Evolutionary conservation across 1,284 basidiomycete genomes (phyloP).

Genomic region (Trichosporon coremiiforme): DNA sequence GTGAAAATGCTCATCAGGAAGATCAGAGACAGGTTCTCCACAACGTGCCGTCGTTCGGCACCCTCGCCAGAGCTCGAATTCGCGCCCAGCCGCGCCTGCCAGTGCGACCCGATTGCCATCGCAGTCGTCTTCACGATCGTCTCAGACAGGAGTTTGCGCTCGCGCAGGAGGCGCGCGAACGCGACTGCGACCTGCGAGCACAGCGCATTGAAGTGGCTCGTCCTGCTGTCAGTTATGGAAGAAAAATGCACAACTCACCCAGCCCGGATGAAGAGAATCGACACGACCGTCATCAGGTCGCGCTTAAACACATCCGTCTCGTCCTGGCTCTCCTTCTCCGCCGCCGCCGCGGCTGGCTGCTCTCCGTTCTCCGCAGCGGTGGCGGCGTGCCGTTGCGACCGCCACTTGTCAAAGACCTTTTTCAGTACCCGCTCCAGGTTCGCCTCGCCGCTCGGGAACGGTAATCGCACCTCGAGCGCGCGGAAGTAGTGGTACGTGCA

Average conservation of each 20-base stretch:
- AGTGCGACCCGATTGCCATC: conserved; percentile 74
- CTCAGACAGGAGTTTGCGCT: conserved; percentile 73
- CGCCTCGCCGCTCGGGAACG: conserved; percentile 82
- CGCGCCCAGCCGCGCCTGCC: conserved; percentile 70
- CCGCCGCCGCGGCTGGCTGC: conserved; percentile 37
- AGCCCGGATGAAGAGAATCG: conserved; percentile 46
- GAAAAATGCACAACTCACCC: conserved; percentile 59
- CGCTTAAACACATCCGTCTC: conserved; percentile 69
- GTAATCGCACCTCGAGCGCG: conserved; percentile 79
- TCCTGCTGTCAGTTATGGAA: conserved; percentile 42
- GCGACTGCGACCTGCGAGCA: conserved; percentile 28
- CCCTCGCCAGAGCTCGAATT: conserved; percentile 41
- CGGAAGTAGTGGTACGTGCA: conserved; percentile 87
- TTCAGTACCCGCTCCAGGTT: conserved; percentile 75
- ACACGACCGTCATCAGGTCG: conserved; percentile 66
- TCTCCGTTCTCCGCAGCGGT: conserved; percentile 29
- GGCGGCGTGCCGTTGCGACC: conserved; percentile 41
- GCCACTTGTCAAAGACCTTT: conserved; percentile 64
- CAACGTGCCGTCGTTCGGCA: conserved; percentile 37
- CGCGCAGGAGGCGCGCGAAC: conserved; percentile 62
- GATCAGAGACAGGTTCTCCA: conserved; percentile 70
- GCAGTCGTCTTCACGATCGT: conserved; percentile 74
- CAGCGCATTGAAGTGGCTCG: conserved; percentile 35
- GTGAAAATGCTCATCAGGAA: conserved; percentile 73
- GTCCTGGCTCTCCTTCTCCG: conserved; percentile 39